A percentile compares a stretch with the other conserved stretches of the same genome.
phyloP scores from a whole-genome alignment of 495 filamentous ascomycete genomes.

The Aspergillus affinis region DNA sequence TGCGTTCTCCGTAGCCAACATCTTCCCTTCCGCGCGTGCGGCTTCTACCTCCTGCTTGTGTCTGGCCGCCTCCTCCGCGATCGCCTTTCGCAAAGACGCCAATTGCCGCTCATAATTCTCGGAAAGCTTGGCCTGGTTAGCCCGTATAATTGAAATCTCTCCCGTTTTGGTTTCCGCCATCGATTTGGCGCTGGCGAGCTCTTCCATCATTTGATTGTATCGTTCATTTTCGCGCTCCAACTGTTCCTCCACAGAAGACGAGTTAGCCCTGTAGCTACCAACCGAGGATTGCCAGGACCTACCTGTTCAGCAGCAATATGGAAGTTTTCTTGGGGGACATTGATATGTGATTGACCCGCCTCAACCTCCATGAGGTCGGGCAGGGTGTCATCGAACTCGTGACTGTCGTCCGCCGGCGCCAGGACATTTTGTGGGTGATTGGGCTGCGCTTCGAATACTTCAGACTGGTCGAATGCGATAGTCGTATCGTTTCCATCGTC shows the following conservation, averaged over 20 bases:
- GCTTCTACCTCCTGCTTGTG: slow-evolving; percentile 58
- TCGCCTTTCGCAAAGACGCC: slow-evolving; percentile 49
- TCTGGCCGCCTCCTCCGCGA: slow-evolving; percentile 55
- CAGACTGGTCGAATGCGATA: slow-evolving; percentile 28
- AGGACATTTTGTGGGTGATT: slow-evolving; percentile 17
- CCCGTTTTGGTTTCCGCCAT: slow-evolving; percentile 56
- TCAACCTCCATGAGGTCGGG: slow-evolving; percentile 21
- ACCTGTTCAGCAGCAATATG: slow-evolving; percentile 37
- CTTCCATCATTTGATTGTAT: slow-evolving; percentile 37
- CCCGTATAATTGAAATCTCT: slow-evolving; percentile 67
- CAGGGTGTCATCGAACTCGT: neutral
- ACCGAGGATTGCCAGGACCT: neutral
- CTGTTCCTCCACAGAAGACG: slow-evolving; percentile 27
- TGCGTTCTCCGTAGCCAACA: slow-evolving; percentile 59
- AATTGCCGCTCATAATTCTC: slow-evolving; percentile 58
- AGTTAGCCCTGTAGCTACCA: slow-evolving; percentile 23
- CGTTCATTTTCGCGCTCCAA: slow-evolving; percentile 52
- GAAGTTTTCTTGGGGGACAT: slow-evolving; percentile 12
- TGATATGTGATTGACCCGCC: slow-evolving; percentile 6
- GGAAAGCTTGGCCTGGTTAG: slow-evolving; percentile 54
- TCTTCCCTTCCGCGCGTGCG: slow-evolving; percentile 55
- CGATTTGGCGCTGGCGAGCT: slow-evolving; percentile 49
- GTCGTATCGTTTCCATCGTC: slow-evolving; percentile 37
- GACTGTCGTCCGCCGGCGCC: slow-evolving; percentile 8
- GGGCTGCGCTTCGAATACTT: slow-evolving; percentile 24